Base-by-base conservation (phyloP, 768 basidiomycete species). In the Auricularia heimuer region DNA sequence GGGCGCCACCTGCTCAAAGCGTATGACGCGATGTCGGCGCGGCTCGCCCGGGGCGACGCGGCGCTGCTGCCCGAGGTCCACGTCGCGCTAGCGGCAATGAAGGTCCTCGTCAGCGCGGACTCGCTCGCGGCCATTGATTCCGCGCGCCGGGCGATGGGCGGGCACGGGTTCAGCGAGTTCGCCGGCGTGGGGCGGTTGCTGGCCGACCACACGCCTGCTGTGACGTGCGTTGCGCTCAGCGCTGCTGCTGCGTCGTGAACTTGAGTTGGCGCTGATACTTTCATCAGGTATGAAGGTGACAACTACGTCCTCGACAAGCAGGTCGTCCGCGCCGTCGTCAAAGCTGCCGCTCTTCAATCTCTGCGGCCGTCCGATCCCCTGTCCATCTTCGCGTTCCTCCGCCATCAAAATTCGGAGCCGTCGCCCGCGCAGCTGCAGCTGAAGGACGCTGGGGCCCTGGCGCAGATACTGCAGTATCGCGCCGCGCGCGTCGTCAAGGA, bases 271-370 rank as follows among this genome's bases (percentile, higher is more conserved):
- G 36, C 3, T 24, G 64, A 36, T 4, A 4, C 66, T 29, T 29
- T 29, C 29, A 29, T 29, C 29, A 88, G 87, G 2, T 90, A 83
- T 67, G 89, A 91, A 75, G 89, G 89, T 14, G 90, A 92, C 70
- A 91, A 92, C 71, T 90, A 82, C 66, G 86, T 90, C 4, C 79
- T 92, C 11, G 86, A 89, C 68, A 80, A 83, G 61, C 90, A 92
- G 73, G 88, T 89, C 39, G 83, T 88, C 39, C 83, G 88, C 29
- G 83, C 87, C 0, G 87, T 87, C 2, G 74, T 89, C 35, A 91
- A 89, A 68, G 80, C 86, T 0, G 81, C 80, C 69, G 75, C 73
- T 18, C 56, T 60, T 8, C 56, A 29, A 29, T 29, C 56, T 18
- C n/a, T 29, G 54, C 14, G 14, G 47, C 56, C 14, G 12, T 29